These are phyloP conservation scores for Hypoxylon sp. DNA, from an alignment of 2,329 filamentous ascomycete genomes.

Conservation along the genomic window DNA sequence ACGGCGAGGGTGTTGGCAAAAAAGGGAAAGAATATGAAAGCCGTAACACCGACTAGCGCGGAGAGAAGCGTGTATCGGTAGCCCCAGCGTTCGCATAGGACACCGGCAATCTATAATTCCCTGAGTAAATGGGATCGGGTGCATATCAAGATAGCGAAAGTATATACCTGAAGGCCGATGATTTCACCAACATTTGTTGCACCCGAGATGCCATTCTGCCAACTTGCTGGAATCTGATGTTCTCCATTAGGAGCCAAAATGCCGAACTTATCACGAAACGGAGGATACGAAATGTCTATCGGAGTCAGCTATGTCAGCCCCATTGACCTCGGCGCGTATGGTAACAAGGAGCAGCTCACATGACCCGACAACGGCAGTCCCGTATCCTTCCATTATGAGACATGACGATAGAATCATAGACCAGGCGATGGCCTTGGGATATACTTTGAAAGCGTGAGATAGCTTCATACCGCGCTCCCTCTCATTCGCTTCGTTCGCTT, in stretches of 20 bases:
- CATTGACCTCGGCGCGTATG: background rate
- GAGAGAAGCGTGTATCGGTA: constrained; percentile 60
- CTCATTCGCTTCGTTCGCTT: constrained; percentile 59
- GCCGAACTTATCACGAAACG: constrained; percentile 56
- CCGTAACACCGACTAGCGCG: constrained; percentile 55
- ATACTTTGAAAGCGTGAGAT: constrained; percentile 59
- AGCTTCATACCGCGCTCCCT: constrained; percentile 58
- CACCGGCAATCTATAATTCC: constrained; percentile 57
- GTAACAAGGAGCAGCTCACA: constrained; percentile 42
- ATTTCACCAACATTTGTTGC: constrained; percentile 63
- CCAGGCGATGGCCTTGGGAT: constrained; percentile 61
- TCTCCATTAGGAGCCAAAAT: constrained; percentile 52
- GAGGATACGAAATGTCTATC: constrained; percentile 59
- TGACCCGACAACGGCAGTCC: constrained; percentile 52
- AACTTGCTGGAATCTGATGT: constrained; percentile 61
- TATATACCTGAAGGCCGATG: constrained; percentile 59
- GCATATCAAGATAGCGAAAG: background rate
- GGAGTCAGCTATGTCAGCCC: constrained; percentile 17
- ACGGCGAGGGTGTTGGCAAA: constrained; percentile 57
- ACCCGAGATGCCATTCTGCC: constrained; percentile 65
- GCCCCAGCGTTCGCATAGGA: constrained; percentile 59
- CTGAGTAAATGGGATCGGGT: background rate
- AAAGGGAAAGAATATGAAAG: constrained; percentile 61
- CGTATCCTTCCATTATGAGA: constrained; percentile 58
- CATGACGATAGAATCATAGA: constrained; percentile 60